Conservation (phyloP, 257 asterid species). For the Coffea canephora region DNA sequence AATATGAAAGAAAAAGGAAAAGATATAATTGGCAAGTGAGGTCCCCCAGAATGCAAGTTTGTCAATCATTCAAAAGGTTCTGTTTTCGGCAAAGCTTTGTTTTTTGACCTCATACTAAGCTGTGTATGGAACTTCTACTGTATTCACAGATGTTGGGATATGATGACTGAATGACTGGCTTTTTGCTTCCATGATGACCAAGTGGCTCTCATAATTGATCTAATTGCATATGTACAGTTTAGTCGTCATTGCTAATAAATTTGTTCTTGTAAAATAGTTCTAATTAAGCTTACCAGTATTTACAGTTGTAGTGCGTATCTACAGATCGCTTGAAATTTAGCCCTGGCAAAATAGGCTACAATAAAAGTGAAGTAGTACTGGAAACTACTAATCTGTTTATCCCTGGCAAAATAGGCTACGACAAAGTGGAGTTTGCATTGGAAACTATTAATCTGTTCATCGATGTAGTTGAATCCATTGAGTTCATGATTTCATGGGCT, state of each 20-base stretch:
- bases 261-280: background rate
- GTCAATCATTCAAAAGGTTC: background rate
- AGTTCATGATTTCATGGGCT: constrained; percentile 14
- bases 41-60: background rate
- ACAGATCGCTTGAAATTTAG: background rate
- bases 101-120: background rate
- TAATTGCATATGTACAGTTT: background rate
- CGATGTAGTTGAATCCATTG: constrained; percentile 5
- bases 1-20: background rate
- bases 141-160: background rate
- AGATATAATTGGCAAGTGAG: background rate
- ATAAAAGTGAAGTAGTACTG: background rate
- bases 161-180: background rate
- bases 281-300: background rate
- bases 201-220: background rate
- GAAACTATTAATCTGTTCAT: background rate
- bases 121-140: background rate
- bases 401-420: background rate
- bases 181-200: background rate
- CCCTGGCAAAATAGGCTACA: background rate
- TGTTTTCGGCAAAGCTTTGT: background rate
- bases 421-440: background rate
- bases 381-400: background rate
- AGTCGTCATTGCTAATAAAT: background rate
- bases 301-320: background rate